Conservation (phyloP, 805 yeast genomes). For the Kodamaea restingae region DNA sequence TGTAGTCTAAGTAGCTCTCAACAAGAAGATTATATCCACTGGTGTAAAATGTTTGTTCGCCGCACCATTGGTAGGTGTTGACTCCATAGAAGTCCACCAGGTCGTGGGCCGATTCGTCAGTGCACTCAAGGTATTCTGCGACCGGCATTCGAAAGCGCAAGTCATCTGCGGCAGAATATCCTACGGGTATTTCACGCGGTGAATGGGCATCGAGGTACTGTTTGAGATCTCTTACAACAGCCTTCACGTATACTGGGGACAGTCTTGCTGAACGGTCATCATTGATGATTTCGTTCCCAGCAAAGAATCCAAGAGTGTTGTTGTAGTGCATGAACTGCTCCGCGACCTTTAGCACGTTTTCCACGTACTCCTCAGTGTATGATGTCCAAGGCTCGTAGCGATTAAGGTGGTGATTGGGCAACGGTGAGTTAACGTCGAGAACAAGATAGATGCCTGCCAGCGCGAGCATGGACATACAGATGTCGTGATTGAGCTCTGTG, state of each 20-base stretch:
- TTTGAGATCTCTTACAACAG: conserved; percentile 78
- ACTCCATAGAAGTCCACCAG: conserved; percentile 79
- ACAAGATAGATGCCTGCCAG: conserved; percentile 89
- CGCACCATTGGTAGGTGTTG: conserved; percentile 83
- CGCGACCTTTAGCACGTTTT: conserved; percentile 72
- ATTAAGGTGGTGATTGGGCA: conserved; percentile 72
- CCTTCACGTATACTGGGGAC: conserved; percentile 77
- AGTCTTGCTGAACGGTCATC: conserved; percentile 64
- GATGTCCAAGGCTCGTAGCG: conserved; percentile 94
- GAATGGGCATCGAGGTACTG: conserved; percentile 55
- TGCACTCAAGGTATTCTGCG: conserved; percentile 77
- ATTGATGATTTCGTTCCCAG: conserved; percentile 88
- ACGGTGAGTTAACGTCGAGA: conserved; percentile 87
- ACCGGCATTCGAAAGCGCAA: conserved; percentile 69
- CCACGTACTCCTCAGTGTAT: conserved; percentile 64
- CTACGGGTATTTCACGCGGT: conserved; percentile 75
- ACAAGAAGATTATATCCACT: conserved; percentile 70
- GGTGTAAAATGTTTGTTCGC: conserved; percentile 73
- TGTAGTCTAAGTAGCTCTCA: conserved; percentile 60
- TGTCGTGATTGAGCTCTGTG: conserved; percentile 77
- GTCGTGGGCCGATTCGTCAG: conserved; percentile 46
- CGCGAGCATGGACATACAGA: conserved; percentile 88
- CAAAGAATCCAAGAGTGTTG: conserved; percentile 86
- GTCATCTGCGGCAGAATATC: conserved; percentile 97
- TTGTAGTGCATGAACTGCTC: conserved; percentile 80